Evolutionary conservation across 371 early-diverging fungal species (phyloP), one percentile per base, ranked within the genome.

Genomic region (Mortierella polycephala): DNA sequence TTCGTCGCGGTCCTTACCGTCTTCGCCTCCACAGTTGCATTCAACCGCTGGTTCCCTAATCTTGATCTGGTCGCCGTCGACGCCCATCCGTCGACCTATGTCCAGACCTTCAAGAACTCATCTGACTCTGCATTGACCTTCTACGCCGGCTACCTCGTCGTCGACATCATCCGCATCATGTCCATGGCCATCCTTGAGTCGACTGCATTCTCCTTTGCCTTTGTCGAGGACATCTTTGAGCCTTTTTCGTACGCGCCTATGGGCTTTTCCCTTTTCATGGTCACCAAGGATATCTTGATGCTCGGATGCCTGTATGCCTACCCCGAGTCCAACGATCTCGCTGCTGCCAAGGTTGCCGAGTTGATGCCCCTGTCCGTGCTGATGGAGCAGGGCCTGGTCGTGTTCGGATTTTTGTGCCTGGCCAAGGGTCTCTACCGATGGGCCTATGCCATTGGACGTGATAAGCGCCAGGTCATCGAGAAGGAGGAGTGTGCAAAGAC

Each of bases 391-490:
- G 69, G 61, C 12, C 39, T 61, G 57, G 40, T 60, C 23, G 54
- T 49, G 12, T 57, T 52, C 41, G 69, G 77, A 5, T 44, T 37
- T 40, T 1, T 66, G 9, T 62, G 40, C 57, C 46, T 79, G 41
- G 70, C 67, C 63, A 53, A 23, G 18, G 80, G 80, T 52, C 74
- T 79, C 41, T 69, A 68, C 70, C 51, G 23, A 30, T 82, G 76
- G 75, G 57, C 75, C 37, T 65, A 75, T 23, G 72, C 76, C 59
- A 81, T 72, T 51, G 75, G 76, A 45, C 75, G 81, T 21, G 75
- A 81, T 47, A 81, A 75, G 66, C 71, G 72, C 55, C 75, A 75
- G 60, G 81, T 72, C 63, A 69, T 72, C 50, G 30, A 14, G 49
- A 57, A 64, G 45, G 64, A 66, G 64, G 64, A 56, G 47, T 39